Evolutionary conservation across 192 early-diverging fungal genomes (phyloP).

Genomic region (Backusella circina): DNA sequence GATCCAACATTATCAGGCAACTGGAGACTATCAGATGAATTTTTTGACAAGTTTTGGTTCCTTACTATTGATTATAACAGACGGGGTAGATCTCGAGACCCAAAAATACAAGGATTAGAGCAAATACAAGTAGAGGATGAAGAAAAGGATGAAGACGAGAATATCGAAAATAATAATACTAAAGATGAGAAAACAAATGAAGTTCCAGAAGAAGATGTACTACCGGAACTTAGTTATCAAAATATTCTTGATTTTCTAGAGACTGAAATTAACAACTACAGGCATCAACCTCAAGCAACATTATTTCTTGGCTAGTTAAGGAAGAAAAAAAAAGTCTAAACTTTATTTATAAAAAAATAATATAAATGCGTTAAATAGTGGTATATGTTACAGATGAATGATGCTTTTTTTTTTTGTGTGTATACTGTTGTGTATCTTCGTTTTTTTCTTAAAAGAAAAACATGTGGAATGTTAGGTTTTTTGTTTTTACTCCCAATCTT

Average conservation of each 20-base stretch:
- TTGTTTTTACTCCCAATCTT: constrained; percentile 5
- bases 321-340: neutral
- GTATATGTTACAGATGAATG: neutral
- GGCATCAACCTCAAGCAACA: neutral
- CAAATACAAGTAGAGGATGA: neutral
- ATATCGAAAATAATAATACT: neutral
- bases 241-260: neutral
- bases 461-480: neutral
- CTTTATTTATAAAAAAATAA: constrained; percentile 2
- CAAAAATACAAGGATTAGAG: neutral
- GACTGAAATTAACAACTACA: neutral
- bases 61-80: constrained; percentile 2
- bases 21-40: neutral
- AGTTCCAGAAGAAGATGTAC: neutral
- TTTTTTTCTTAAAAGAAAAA: neutral
- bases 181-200: neutral
- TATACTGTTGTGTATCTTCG: neutral
- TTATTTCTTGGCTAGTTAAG: neutral
- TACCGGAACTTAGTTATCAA: neutral
- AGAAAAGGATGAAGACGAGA: neutral
- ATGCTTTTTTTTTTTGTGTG: neutral
- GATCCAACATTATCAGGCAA: constrained; percentile 1
- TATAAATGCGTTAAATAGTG: constrained; percentile 5
- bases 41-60: neutral
- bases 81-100: neutral